Evolutionary conservation across 441 rosid genomes (phyloP).

Genomic region (Erodium texanum): DNA sequence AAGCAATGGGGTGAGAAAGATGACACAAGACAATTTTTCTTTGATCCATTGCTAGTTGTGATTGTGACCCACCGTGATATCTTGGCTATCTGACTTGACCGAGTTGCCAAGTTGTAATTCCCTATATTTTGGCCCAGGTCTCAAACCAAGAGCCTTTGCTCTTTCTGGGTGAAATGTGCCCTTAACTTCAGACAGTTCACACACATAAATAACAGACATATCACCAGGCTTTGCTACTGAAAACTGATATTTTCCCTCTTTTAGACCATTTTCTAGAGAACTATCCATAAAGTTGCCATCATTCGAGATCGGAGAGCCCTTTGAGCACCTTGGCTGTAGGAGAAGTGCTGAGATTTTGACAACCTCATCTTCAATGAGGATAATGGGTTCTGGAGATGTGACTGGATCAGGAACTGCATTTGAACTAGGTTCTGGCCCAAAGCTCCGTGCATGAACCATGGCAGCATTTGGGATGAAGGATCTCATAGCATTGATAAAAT

Average conservation of each 20-base stretch:
- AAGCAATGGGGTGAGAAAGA: not conserved
- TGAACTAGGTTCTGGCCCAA: slow-evolving; percentile 41
- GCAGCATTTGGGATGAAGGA: slow-evolving; percentile 89
- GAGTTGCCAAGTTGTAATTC: slow-evolving; percentile 72
- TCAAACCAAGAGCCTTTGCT: slow-evolving; percentile 72
- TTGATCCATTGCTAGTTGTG: not conserved
- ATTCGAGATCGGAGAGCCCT: slow-evolving; percentile 12
- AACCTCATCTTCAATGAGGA: slow-evolving; percentile 65
- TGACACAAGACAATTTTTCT: not conserved
- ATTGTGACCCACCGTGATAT: slow-evolving; percentile 47
- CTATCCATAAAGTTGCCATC: not conserved
- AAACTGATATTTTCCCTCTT: not conserved
- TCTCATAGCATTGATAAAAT: slow-evolving; percentile 81
- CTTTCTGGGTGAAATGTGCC: slow-evolving; percentile 72
- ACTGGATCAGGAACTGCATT: slow-evolving; percentile 31
- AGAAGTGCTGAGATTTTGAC: slow-evolving; percentile 78
- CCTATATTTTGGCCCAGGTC: slow-evolving; percentile 69
- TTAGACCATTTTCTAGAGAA: not conserved
- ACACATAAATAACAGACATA: slow-evolving; percentile 67
- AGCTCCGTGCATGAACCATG: slow-evolving; percentile 81
- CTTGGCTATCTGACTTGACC: slow-evolving; percentile 59
- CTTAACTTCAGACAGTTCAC: slow-evolving; percentile 74
- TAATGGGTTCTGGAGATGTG: slow-evolving; percentile 37
- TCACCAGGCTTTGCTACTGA: slow-evolving; percentile 51
- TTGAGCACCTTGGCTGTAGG: slow-evolving; percentile 31